Conservation (phyloP, 2,329 filamentous ascomycete genomes). For the Claviceps spartinae region DNA sequence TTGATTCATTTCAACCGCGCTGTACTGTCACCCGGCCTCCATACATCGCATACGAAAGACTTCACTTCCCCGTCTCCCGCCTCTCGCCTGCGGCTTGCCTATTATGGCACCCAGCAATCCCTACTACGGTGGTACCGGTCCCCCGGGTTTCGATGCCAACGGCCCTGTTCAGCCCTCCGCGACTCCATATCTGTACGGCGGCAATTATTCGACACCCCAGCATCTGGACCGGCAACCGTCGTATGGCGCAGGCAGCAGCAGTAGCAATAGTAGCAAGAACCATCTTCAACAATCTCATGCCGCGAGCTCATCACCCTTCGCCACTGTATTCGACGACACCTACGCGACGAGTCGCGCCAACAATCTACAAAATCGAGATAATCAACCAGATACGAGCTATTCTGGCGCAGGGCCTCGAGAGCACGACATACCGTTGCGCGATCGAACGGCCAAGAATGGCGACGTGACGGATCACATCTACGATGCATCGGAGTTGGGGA, state of each 20-base stretch:
- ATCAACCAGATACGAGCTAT: slow-evolving; percentile 42
- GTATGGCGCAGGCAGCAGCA: slow-evolving; percentile 16
- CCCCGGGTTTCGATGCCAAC: slow-evolving; percentile 25
- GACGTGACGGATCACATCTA: slow-evolving; percentile 46
- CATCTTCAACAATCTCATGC: slow-evolving; percentile 14
- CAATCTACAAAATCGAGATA: slow-evolving; percentile 23
- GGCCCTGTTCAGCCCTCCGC: slow-evolving; percentile 22
- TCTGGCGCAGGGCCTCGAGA: slow-evolving; percentile 22
- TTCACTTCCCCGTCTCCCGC: background rate
- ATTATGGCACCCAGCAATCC: slow-evolving; percentile 52
- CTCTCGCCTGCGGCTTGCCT: slow-evolving; percentile 6
- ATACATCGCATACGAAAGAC: no score
- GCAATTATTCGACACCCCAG: slow-evolving; percentile 8
- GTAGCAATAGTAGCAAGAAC: slow-evolving; percentile 9
- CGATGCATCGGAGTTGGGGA: slow-evolving; percentile 32
- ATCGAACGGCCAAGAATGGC: slow-evolving; percentile 30
- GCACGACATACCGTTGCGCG: slow-evolving; percentile 43
- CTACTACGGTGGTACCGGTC: slow-evolving; percentile 35
- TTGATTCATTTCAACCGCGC: no score
- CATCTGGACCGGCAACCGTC: slow-evolving; percentile 5
- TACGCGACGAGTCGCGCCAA: slow-evolving; percentile 41
- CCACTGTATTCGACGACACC: slow-evolving; percentile 54
- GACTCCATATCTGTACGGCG: slow-evolving; percentile 25
- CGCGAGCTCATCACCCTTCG: slow-evolving; percentile 41
- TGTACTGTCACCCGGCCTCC: no score